Conservation (phyloP, 495 filamentous ascomycete species). For the Thermothielavioides terrestris region DNA sequence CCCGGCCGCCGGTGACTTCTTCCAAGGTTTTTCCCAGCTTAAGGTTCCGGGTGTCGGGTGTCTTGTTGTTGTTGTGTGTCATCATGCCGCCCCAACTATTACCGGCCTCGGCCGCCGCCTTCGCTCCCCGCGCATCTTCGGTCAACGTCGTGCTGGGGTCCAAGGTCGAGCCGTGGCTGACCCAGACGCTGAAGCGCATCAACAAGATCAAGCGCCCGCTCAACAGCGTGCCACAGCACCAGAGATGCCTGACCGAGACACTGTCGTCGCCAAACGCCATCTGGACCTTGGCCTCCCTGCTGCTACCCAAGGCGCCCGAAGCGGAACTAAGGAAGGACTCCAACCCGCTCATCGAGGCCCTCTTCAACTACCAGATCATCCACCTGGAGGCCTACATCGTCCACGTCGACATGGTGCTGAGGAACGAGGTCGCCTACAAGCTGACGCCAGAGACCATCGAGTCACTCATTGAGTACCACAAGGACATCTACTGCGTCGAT, state of each 20-base stretch:
- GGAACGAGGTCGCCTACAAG: conserved; percentile 98
- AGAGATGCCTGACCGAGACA: conserved; percentile 92
- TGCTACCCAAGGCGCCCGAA: conserved; percentile 87
- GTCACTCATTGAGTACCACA: conserved; percentile 89
- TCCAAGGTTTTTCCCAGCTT: not conserved
- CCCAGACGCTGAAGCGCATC: conserved; percentile 90
- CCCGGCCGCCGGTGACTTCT: not conserved
- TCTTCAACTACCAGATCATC: conserved; percentile 91
- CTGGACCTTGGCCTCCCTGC: conserved; percentile 91
- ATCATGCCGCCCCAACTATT: conserved; percentile 84
- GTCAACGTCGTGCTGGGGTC: conserved; percentile 90
- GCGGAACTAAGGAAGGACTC: conserved; percentile 75
- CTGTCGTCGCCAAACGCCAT: conserved; percentile 86
- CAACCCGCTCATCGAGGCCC: conserved; percentile 80
- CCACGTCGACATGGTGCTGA: conserved; percentile 97
- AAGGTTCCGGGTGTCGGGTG: no score
- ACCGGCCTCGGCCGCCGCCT: conserved; percentile 91
- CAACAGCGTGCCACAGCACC: conserved; percentile 96
- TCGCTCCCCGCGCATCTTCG: conserved; percentile 82
- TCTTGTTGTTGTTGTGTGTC: conserved; percentile 14
- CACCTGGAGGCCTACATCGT: conserved; percentile 97
- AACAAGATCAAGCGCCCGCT: conserved; percentile 95
- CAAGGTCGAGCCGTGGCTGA: conserved; percentile 97
- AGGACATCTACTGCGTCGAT: conserved; percentile 91
- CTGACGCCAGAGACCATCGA: conserved; percentile 97